Percentiles rank a stretch among this genome's conserved stretches.
These are phyloP conservation scores for Mucuna pruriens DNA, from an alignment of 306 rosid species.

Conservation along the genomic window DNA sequence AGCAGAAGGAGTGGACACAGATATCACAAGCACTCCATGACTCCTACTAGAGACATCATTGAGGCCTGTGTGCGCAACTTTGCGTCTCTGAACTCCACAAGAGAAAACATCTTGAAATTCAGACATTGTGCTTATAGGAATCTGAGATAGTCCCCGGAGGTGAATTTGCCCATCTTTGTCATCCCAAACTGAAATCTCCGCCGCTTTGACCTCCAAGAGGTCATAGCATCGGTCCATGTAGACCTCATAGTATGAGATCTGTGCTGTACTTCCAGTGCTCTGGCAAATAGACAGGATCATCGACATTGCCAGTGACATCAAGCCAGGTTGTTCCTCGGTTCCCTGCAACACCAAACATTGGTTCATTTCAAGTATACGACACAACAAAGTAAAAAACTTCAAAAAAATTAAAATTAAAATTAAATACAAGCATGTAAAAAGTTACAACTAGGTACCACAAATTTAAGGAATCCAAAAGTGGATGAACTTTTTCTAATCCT, in stretches of 20 bases:
- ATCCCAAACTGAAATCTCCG: constrained; percentile 78
- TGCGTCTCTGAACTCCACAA: constrained; percentile 74
- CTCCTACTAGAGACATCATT: constrained; percentile 96
- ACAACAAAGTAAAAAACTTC: not conserved
- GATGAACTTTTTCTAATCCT: not conserved
- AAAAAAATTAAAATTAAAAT: not conserved
- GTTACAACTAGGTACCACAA: not conserved
- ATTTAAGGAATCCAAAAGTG: not conserved
- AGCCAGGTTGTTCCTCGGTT: constrained; percentile 74
- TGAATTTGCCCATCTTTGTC: constrained; percentile 91
- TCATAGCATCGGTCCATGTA: constrained; percentile 91
- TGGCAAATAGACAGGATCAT: constrained; percentile 63
- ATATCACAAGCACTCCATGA: constrained; percentile 88
- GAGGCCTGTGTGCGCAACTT: constrained; percentile 82
- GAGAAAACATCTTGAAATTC: constrained; percentile 69
- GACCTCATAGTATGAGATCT: constrained; percentile 88
- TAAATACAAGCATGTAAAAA: not conserved
- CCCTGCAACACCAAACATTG: constrained; percentile 64
- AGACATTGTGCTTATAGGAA: constrained; percentile 62
- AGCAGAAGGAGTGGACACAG: constrained; percentile 57
- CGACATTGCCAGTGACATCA: constrained; percentile 80
- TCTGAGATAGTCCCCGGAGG: constrained; percentile 76
- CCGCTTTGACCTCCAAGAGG: constrained; percentile 77
- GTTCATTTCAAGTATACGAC: constrained; percentile 9
- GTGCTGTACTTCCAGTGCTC: constrained; percentile 58